Percentiles rank a stretch among this genome's conserved stretches.
phyloP scores from a whole-genome alignment of 2,329 filamentous ascomycete species.

The Aspergillus quadricinctus region DNA sequence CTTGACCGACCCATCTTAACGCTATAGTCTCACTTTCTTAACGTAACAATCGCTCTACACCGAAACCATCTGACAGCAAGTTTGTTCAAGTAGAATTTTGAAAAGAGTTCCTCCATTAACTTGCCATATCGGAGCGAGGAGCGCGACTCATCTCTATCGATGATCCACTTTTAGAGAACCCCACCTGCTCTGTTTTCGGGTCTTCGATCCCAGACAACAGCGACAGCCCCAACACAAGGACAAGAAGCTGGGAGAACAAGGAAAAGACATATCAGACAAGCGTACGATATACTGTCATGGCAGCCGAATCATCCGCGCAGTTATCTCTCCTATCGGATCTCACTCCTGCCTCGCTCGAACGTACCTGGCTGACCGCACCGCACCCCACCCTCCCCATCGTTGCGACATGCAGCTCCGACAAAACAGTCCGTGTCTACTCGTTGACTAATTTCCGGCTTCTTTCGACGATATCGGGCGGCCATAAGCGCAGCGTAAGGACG shows the following conservation, averaged over 20 bases:
- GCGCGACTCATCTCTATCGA: background rate
- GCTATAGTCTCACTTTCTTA: background rate
- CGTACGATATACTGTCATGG: background rate
- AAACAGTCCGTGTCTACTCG: slow-evolving; percentile 84
- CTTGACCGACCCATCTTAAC: background rate
- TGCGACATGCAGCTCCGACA: slow-evolving; percentile 81
- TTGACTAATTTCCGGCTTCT: slow-evolving; percentile 75
- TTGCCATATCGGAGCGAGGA: background rate
- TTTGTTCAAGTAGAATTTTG: background rate
- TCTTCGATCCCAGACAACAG: background rate
- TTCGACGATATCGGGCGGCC: slow-evolving; percentile 76
- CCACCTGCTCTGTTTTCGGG: background rate
- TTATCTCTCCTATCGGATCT: slow-evolving; percentile 49
- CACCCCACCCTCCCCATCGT: slow-evolving; percentile 85
- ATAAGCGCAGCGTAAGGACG: slow-evolving; percentile 82
- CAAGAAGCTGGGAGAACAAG: background rate
- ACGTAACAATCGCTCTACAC: background rate
- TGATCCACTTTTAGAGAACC: background rate
- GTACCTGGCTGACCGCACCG: slow-evolving; percentile 80
- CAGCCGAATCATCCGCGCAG: slow-evolving; percentile 1
- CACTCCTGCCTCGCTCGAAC: slow-evolving; percentile 50
- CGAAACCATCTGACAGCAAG: background rate
- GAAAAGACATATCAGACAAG: background rate
- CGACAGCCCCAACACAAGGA: background rate
- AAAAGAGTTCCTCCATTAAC: background rate